Evolutionary conservation across 2,329 filamentous ascomycete genomes (phyloP).

Genomic region (Ilyonectria robusta): DNA sequence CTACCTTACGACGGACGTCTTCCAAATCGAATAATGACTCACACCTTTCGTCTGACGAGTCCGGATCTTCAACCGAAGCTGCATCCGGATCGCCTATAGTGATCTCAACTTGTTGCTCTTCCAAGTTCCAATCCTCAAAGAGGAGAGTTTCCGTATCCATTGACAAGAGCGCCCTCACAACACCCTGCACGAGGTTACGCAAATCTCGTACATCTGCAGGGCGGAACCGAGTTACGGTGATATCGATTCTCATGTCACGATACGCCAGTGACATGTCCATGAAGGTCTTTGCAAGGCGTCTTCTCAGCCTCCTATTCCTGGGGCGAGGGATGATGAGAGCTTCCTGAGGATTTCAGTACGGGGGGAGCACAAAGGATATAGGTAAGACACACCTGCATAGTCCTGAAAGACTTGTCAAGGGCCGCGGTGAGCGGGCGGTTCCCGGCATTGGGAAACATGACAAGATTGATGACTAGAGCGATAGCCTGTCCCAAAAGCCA

Average conservation of each 20-base stretch:
- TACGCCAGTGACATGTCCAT: constrained; percentile 70
- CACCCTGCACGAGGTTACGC: constrained; percentile 69
- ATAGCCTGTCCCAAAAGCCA: constrained; percentile 70
- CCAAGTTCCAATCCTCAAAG: constrained; percentile 53
- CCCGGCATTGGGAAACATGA: constrained; percentile 69
- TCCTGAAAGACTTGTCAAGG: constrained; percentile 61
- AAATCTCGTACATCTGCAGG: constrained; percentile 65
- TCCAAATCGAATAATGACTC: constrained; percentile 24
- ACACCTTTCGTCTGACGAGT: constrained; percentile 20
- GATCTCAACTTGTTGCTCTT: constrained; percentile 31
- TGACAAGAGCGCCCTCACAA: constrained; percentile 67
- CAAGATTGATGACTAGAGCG: constrained; percentile 62
- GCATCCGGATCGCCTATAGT: constrained; percentile 28
- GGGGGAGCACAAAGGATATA: not conserved
- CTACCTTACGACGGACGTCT: constrained; percentile 43
- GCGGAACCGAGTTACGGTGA: constrained; percentile 67
- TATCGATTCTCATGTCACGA: constrained; percentile 69
- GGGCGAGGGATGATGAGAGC: constrained; percentile 51
- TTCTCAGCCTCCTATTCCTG: constrained; percentile 52
- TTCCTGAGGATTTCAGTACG: constrained; percentile 42
- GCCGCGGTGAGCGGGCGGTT: constrained; percentile 64
- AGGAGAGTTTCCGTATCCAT: constrained; percentile 64
- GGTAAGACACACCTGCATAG: constrained; percentile 59
- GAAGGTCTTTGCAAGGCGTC: constrained; percentile 65
- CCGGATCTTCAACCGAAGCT: constrained; percentile 2